Conservation (phyloP, 2,329 filamentous ascomycete genomes). For the Akanthomyces muscarius region DNA sequence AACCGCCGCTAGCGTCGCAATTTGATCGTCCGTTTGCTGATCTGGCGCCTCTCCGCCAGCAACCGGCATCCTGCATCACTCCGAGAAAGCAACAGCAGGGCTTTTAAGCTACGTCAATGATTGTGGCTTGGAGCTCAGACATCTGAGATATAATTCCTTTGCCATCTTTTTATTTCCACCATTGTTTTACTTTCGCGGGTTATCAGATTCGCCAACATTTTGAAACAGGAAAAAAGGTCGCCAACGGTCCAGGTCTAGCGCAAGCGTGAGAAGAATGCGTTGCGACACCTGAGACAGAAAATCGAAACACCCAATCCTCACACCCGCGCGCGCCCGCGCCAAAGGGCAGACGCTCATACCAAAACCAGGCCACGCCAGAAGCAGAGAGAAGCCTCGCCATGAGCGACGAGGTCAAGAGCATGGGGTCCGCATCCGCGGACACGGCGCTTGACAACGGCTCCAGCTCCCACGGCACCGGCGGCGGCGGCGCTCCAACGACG, state of each 20-base stretch:
- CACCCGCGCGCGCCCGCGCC: neutral
- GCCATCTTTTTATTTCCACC: too few species aligned
- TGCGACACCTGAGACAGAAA: too few species aligned
- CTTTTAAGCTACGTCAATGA: neutral
- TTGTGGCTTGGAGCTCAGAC: neutral
- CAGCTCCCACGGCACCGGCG: neutral
- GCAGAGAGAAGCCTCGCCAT: too few species aligned
- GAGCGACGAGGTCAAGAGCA: slow-evolving; percentile 9
- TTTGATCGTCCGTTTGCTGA: neutral
- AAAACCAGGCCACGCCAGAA: neutral
- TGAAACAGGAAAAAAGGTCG: too few species aligned
- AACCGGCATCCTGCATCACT: slow-evolving; percentile 3
- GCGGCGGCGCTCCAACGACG: neutral
- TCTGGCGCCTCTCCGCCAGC: neutral
- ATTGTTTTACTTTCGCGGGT: too few species aligned
- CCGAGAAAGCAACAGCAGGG: neutral
- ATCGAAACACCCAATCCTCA: too few species aligned
- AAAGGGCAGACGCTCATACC: neutral
- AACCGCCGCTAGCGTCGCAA: neutral
- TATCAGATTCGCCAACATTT: too few species aligned
- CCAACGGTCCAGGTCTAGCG: too few species aligned
- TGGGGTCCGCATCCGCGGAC: slow-evolving; percentile 7
- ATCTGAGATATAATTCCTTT: too few species aligned
- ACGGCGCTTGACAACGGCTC: neutral
- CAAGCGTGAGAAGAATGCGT: too few species aligned